Conservation (phyloP, 768 basidiomycete species). For the Rhizopogon roseolus region DNA sequence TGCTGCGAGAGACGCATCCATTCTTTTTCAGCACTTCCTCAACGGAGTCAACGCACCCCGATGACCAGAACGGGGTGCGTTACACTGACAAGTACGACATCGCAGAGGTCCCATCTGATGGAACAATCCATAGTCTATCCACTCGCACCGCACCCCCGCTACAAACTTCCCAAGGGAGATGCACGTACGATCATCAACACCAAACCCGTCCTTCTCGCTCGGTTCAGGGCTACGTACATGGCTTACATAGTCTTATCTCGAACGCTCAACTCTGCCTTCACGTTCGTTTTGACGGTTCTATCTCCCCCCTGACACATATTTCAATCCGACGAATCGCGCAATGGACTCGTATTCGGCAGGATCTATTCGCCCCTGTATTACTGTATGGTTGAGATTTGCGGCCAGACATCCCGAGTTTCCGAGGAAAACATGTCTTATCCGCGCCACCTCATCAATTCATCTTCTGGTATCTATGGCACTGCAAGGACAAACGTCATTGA, state of each 20-base stretch:
- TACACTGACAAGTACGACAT: background rate
- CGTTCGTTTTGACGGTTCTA: background rate
- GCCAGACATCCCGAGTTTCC: background rate
- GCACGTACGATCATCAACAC: background rate
- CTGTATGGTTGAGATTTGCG: background rate
- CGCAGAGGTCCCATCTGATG: background rate
- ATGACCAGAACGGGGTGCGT: background rate
- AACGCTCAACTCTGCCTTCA: background rate
- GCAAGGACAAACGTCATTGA: background rate
- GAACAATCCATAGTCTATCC: background rate
- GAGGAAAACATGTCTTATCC: conserved; percentile 2
- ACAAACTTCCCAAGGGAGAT: background rate
- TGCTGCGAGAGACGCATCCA: too few relatives aligned
- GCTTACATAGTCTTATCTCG: background rate
- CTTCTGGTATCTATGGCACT: background rate
- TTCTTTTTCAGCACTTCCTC: too few relatives aligned
- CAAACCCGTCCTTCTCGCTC: background rate
- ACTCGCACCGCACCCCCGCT: background rate
- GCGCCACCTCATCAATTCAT: background rate
- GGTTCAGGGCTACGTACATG: background rate
- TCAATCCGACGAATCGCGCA: background rate
- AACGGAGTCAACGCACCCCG: too few relatives aligned
- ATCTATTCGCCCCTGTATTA: background rate
- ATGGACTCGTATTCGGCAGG: background rate
- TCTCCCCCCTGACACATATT: background rate